These are phyloP conservation scores for Kazachstania viticola DNA, from an alignment of 805 yeast genomes.

Conservation along the genomic window DNA sequence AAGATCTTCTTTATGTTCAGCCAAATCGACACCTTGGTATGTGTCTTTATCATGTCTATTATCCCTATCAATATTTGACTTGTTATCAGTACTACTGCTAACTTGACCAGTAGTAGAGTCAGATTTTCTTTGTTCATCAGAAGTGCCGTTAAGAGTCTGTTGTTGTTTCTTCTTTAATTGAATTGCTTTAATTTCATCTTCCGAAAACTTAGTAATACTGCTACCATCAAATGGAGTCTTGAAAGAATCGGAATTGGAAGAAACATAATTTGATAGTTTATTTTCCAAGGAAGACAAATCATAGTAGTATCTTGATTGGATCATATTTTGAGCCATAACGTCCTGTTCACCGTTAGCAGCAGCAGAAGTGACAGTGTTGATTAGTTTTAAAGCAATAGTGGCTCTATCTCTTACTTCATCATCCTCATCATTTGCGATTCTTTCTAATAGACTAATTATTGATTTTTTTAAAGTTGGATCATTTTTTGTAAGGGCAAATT, in stretches of 20 bases:
- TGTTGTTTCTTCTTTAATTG: slow-evolving; percentile 44
- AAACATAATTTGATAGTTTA: slow-evolving; percentile 60
- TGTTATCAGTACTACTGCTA: slow-evolving; percentile 7
- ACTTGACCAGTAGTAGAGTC: slow-evolving; percentile 14
- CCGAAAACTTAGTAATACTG: slow-evolving; percentile 50
- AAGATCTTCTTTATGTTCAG: slow-evolving; percentile 26
- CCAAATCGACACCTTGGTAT: slow-evolving; percentile 20
- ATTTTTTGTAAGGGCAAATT: slow-evolving; percentile 67
- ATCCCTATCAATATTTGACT: too few relatives aligned
- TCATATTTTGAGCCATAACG: slow-evolving; percentile 34
- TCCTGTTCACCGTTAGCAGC: slow-evolving; percentile 27
- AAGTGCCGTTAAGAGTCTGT: slow-evolving; percentile 14
- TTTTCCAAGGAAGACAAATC: slow-evolving; percentile 71
- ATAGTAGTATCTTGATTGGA: slow-evolving; percentile 57
- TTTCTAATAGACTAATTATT: slow-evolving; percentile 60
- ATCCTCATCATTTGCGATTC: slow-evolving; percentile 81
- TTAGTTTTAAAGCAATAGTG: slow-evolving; percentile 65
- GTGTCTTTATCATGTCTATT: slow-evolving; percentile 19
- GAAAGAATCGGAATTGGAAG: slow-evolving; percentile 27
- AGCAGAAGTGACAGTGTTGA: slow-evolving; percentile 27
- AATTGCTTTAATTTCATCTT: slow-evolving; percentile 57
- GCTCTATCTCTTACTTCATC: slow-evolving; percentile 99
- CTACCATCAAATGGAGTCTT: slow-evolving; percentile 58
- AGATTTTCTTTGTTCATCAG: slow-evolving; percentile 12
- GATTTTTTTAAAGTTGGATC: slow-evolving; percentile 58